A percentile compares a stretch with the other conserved stretches of the same genome.
These are phyloP conservation scores for Daldinia childiae DNA, from an alignment of 495 filamentous ascomycete species.

Conservation along the genomic window DNA sequence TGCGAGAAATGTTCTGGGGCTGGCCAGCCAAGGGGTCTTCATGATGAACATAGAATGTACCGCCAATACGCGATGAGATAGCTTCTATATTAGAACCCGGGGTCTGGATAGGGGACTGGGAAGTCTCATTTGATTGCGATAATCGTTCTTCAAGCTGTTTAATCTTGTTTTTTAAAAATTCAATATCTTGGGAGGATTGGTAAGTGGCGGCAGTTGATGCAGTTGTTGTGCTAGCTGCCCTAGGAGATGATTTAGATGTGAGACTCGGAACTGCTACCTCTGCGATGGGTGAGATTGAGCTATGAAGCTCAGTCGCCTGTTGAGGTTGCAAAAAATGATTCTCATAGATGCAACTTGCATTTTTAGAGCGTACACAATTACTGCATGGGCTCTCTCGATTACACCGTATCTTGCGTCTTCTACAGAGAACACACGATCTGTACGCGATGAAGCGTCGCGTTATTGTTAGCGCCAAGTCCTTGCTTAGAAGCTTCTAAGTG, in stretches of 20 bases:
- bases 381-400: slow-evolving; percentile 60
- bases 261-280: slow-evolving; percentile 14
- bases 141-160: slow-evolving; percentile 59
- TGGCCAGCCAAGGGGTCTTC: slow-evolving; percentile 36
- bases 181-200: slow-evolving; percentile 48
- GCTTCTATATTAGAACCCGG: slow-evolving; percentile 41
- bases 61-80: slow-evolving; percentile 32
- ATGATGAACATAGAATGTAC: slow-evolving; percentile 34
- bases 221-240: slow-evolving; percentile 32
- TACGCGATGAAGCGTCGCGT: neutral
- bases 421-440: slow-evolving; percentile 61
- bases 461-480: slow-evolving; percentile 24
- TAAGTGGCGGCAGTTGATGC: slow-evolving; percentile 48
- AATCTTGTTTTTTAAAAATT: slow-evolving; percentile 52
- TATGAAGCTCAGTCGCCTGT: slow-evolving; percentile 12
- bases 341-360: slow-evolving; percentile 55
- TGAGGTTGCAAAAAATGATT: slow-evolving; percentile 21
- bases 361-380: slow-evolving; percentile 60
- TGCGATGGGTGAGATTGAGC: slow-evolving; percentile 2
- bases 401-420: slow-evolving; percentile 62
- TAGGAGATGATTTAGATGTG: slow-evolving; percentile 27
- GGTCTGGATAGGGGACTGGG: slow-evolving; percentile 24
- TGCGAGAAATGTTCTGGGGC: slow-evolving; percentile 44
- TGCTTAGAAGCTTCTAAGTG: neutral
- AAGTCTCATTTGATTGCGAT: slow-evolving; percentile 34